Evolutionary conservation across 352 stramenopile genomes (phyloP).

Genomic region (Globisporangium mamillatum): DNA sequence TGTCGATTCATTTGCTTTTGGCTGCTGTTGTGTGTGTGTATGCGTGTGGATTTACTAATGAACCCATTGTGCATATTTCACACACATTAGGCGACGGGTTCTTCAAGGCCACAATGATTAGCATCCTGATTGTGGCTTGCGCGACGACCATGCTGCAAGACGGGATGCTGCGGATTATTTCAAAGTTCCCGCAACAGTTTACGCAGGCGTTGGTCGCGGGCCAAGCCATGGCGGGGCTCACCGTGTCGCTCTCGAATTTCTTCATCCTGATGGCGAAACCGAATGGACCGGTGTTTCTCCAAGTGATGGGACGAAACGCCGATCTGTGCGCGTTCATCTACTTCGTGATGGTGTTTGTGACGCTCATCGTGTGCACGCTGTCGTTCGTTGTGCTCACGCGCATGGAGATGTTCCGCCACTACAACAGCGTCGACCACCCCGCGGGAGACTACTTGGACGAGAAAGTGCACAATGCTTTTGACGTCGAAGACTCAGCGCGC

Average conservation of each 20-base stretch:
- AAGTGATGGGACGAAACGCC: slow-evolving; percentile 29
- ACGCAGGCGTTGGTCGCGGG: slow-evolving; percentile 77
- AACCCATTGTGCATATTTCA: not conserved
- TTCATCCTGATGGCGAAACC: slow-evolving; percentile 55
- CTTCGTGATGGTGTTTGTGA: slow-evolving; percentile 73
- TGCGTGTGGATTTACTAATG: not conserved
- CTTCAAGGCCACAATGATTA: slow-evolving; percentile 74
- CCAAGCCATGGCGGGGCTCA: slow-evolving; percentile 71
- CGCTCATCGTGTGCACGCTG: slow-evolving; percentile 50
- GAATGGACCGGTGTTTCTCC: slow-evolving; percentile 12
- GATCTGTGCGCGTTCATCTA: slow-evolving; percentile 76
- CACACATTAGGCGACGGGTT: slow-evolving; percentile 41
- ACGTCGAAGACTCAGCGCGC: slow-evolving; percentile 25
- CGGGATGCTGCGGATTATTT: slow-evolving; percentile 68
- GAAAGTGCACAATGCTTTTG: slow-evolving; percentile 9
- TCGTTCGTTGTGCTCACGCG: slow-evolving; percentile 53
- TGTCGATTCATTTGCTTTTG: slow-evolving; percentile 4
- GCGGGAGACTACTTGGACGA: slow-evolving; percentile 22
- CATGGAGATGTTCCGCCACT: slow-evolving; percentile 69
- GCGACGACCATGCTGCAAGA: slow-evolving; percentile 81
- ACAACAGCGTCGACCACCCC: slow-evolving; percentile 49
- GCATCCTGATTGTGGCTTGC: slow-evolving; percentile 64
- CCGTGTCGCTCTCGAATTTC: slow-evolving; percentile 71
- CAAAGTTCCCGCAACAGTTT: slow-evolving; percentile 72
- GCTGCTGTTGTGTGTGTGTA: not conserved